Evolutionary conservation across 352 stramenopile genomes (phyloP).

Genomic region (Globisporangium nagaii): DNA sequence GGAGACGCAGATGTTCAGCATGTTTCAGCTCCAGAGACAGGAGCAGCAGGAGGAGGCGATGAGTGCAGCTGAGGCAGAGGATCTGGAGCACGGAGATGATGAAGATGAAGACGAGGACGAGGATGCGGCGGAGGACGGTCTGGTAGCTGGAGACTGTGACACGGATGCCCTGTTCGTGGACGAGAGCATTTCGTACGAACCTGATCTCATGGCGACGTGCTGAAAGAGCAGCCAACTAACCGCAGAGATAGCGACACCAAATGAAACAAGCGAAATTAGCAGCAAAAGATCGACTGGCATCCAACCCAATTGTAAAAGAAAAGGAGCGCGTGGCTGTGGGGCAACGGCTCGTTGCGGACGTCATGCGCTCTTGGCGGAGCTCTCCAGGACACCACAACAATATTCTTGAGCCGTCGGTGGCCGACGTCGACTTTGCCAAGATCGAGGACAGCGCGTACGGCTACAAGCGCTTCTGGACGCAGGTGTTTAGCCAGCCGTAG

Average conservation of each 20-base stretch:
- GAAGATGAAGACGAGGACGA: conserved; percentile 18
- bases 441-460: neutral
- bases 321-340: neutral
- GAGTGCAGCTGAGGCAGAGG: conserved; percentile 23
- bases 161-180: neutral
- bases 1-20: conserved; percentile 83
- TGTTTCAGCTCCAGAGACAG: conserved; percentile 44
- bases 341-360: neutral
- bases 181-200: conserved; percentile 5
- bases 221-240: no score
- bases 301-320: no score
- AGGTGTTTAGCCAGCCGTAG: neutral
- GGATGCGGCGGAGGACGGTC: conserved; percentile 21
- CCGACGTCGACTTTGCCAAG: neutral
- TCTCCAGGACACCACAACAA: neutral
- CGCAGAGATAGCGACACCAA: no score
- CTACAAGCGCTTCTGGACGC: neutral
- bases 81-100: no score
- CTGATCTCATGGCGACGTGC: neutral
- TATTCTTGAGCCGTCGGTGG: neutral
- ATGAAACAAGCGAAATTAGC: no score
- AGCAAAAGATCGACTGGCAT: no score
- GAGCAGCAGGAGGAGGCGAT: conserved; percentile 25
- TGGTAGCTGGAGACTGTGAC: conserved; percentile 10
- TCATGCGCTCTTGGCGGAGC: neutral